phyloP scores from a whole-genome alignment of 768 basidiomycete genomes.

The Pleurotus sapidus region DNA sequence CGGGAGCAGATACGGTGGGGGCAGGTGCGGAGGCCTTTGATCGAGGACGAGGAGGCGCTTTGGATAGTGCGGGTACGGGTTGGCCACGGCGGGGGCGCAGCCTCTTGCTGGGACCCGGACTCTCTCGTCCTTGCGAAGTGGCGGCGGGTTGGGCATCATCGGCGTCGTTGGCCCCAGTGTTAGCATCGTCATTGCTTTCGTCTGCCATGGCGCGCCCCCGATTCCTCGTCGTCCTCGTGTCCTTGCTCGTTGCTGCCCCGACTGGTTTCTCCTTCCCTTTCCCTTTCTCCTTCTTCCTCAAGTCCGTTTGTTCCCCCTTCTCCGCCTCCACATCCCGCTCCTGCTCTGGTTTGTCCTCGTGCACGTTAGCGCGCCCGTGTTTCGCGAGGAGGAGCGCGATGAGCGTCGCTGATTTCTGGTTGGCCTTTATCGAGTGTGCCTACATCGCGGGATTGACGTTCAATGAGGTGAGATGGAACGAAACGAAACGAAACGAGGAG shows the following conservation, averaged over 20 bases:
- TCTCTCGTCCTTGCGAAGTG: too few species aligned
- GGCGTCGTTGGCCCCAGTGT: not conserved
- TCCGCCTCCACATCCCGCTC: not conserved
- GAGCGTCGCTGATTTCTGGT: slow-evolving; percentile 3
- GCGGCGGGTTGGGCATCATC: too few species aligned
- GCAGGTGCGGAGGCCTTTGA: too few species aligned
- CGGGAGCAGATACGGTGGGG: too few species aligned
- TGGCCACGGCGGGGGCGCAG: too few species aligned
- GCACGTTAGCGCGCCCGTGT: not conserved
- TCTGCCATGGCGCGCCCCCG: not conserved
- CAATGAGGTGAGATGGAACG: too few species aligned
- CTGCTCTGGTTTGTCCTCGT: not conserved
- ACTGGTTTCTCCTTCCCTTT: too few species aligned
- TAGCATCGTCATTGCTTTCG: not conserved
- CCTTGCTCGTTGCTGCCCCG: too few species aligned
- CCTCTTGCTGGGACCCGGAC: too few species aligned
- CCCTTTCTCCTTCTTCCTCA: not conserved
- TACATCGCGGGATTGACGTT: not conserved
- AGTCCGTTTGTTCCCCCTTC: not conserved
- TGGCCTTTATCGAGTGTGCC: slow-evolving; percentile 2
- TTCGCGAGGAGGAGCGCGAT: not conserved
- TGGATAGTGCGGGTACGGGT: too few species aligned
- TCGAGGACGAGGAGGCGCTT: too few species aligned
- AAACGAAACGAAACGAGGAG: too few species aligned
- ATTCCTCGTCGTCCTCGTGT: not conserved